phyloP scores from a whole-genome alignment of 169 alveolate genomes.

The Babesia divergens region DNA sequence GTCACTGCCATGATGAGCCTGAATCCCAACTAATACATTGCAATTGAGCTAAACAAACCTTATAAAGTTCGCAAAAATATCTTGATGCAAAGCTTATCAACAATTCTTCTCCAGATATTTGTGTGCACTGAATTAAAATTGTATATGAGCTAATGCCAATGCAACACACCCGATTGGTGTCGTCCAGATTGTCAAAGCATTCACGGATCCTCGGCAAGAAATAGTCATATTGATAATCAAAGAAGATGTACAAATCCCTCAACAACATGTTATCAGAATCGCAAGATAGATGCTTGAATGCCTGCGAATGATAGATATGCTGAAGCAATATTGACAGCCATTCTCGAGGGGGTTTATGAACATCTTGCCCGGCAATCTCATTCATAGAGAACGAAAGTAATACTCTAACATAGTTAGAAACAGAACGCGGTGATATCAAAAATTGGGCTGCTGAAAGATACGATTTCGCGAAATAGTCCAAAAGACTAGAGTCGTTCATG shows the following conservation, averaged over 20 bases:
- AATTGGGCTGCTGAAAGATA: constrained; percentile 63
- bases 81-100: constrained; percentile 24
- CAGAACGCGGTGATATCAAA: constrained; percentile 51
- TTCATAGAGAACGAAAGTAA: constrained; percentile 48
- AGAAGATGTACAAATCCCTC: constrained; percentile 34
- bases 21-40: background rate
- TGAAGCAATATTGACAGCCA: constrained; percentile 57
- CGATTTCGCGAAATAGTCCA: constrained; percentile 42
- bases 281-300: constrained; percentile 51
- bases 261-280: constrained; percentile 51
- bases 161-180: constrained; percentile 30
- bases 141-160: background rate
- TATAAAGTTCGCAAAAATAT: constrained; percentile 49
- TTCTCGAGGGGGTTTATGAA: constrained; percentile 24
- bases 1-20: constrained; percentile 48
- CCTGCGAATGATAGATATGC: constrained; percentile 46
- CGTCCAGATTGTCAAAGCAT: constrained; percentile 53
- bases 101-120: constrained; percentile 46
- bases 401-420: constrained; percentile 55
- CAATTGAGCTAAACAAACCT: constrained; percentile 18
- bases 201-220: constrained; percentile 58
- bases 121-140: constrained; percentile 22
- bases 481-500: constrained; percentile 34
- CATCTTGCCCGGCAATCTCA: constrained; percentile 49
- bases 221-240: constrained; percentile 42